phyloP scores from a whole-genome alignment of 176 grass and related monocot genomes.

The Eleusine indica region DNA sequence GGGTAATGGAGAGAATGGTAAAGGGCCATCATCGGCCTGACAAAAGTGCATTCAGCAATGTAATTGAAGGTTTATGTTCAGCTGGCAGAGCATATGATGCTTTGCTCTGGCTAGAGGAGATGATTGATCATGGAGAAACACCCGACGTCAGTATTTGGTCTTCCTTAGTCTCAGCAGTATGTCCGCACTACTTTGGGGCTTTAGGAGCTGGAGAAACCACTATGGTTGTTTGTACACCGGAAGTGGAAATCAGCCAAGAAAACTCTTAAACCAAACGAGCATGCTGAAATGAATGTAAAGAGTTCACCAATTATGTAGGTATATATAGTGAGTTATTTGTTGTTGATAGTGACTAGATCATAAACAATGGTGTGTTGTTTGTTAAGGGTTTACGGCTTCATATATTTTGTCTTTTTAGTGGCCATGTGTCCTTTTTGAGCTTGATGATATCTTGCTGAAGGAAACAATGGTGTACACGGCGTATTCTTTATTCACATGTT shows the following conservation, averaged over 20 bases:
- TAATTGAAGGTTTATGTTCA: constrained; percentile 71
- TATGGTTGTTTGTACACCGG: neutral
- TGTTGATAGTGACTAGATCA: neutral
- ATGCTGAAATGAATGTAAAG: neutral
- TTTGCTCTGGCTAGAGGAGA: constrained; percentile 85
- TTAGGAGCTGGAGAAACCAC: constrained; percentile 8
- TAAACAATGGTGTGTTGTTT: neutral
- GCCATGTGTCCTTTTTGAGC: too few species aligned
- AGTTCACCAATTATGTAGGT: neutral
- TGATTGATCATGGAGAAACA: constrained; percentile 67
- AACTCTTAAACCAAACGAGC: constrained; percentile 7
- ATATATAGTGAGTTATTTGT: neutral
- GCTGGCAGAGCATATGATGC: constrained; percentile 66
- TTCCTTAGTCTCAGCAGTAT: constrained; percentile 53
- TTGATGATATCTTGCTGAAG: neutral
- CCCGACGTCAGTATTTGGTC: constrained; percentile 56
- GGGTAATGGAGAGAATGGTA: constrained; percentile 74
- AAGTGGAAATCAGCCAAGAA: neutral
- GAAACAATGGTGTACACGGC: neutral
- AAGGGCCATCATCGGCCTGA: constrained; percentile 55
- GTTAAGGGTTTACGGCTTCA: too few species aligned
- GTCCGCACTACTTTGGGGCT: constrained; percentile 8
- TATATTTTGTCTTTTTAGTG: too few species aligned
- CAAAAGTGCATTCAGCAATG: constrained; percentile 41
- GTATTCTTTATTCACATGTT: neutral